Evolutionary conservation across 169 alveolate species (phyloP), one percentile per base, ranked within the genome.

Genomic region (Eimeria falciformis): DNA sequence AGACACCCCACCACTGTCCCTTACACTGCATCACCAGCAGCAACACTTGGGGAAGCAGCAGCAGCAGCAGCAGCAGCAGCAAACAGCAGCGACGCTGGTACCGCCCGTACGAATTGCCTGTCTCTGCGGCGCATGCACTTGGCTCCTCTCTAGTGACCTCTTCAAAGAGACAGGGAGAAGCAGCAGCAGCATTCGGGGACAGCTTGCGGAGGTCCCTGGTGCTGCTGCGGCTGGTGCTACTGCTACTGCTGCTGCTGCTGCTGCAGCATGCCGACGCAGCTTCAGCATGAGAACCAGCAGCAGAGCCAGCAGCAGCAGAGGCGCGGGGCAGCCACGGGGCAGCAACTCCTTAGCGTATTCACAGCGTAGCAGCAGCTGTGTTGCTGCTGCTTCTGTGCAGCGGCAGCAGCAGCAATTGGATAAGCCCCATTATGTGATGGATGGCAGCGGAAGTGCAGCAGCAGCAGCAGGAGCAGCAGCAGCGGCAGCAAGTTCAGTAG

Each of bases 11-110:
- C n/a, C 53, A 25, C 25, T 69, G 17, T n/a, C 55, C 12, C 25
- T 23, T 27, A 11, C 5, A n/a, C 53, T 14, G 81, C 81, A 33
- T 25, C 56, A 29, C 56, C 81, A 9, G 81, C 81, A 29, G 81
- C 81, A 69, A 37, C 56, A 37, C 56, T 55, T 11, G 81, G 56
- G 17, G n/a, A 47, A 69, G 81, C 47, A 37, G 27, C 81, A 11
- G 81, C 81, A 33, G 81, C 81, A 69, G 53, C 81, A 69, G 47
- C 81, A 69, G 55, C 81, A 69, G 46, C 81, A 58, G 71, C 33
- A 58, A n/a, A 27, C 33, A 58, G 71, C 71, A 58, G 14, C 14
- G 7, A 14, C 71, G 11, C 9, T 58, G 71, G 7, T 14, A 58
- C 71, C 71, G 7, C 71, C 25, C 25, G 9, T n/a, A 14, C 18